Percentiles rank a stretch among this genome's conserved stretches.
Conservation (phyloP, 129 eudicot genomes). For the Saposhnikovia divaricata region DNA sequence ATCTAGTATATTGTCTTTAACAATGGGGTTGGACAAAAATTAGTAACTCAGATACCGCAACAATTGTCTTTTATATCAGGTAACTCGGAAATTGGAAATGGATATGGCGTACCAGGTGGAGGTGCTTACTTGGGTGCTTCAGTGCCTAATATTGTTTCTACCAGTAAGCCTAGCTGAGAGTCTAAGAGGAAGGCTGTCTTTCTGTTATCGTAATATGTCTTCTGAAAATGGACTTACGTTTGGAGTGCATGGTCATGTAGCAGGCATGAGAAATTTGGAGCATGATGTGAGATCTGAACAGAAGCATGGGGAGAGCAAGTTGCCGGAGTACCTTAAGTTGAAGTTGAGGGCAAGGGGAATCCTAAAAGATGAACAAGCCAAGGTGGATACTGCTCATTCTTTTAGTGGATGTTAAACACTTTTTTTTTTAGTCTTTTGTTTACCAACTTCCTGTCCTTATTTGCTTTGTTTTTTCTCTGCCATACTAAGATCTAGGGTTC, state of each 20-base stretch:
- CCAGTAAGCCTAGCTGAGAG: constrained; percentile 26
- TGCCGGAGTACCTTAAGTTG: constrained; percentile 87
- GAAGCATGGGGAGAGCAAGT: constrained; percentile 36
- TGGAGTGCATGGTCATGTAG: constrained; percentile 27
- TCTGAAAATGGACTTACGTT: constrained; percentile 14
- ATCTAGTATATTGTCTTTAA: not conserved
- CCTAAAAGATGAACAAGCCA: constrained; percentile 45
- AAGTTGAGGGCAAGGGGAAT: constrained; percentile 92
- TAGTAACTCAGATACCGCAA: not conserved
- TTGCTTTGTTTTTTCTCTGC: not conserved
- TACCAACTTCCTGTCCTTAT: not conserved
- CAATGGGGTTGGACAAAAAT: not conserved
- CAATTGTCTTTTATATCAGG: constrained; percentile 23
- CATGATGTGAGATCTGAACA: constrained; percentile 31
- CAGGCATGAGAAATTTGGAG: constrained; percentile 29
- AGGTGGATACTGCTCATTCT: constrained; percentile 16
- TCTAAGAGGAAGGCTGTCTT: not conserved
- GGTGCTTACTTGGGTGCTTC: constrained; percentile 65
- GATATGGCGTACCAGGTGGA: constrained; percentile 98
- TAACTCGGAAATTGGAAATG: constrained; percentile 87
- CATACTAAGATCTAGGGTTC: not conserved
- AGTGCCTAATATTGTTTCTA: constrained; percentile 16
- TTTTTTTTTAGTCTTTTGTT: not conserved
- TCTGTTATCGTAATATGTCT: not conserved
- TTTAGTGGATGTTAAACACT: constrained; percentile 34